Percentiles rank a stretch among this genome's conserved stretches.
Conservation (phyloP, 2,329 filamentous ascomycete genomes). For the Colletotrichum graminicola region DNA sequence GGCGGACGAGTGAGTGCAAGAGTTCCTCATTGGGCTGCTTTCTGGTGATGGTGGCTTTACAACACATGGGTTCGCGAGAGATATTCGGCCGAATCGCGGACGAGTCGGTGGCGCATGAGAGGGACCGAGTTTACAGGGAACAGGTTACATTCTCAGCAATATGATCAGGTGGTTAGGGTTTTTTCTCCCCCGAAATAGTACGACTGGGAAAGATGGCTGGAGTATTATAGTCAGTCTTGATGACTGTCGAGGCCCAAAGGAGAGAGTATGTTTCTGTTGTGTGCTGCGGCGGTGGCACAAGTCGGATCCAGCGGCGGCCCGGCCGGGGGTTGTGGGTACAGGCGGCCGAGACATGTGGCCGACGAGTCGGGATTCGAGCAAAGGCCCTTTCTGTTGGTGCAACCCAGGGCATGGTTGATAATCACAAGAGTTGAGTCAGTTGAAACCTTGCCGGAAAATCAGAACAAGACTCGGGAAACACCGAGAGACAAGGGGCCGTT, state of each 20-base stretch:
- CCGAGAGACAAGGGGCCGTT: not conserved
- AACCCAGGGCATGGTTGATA: too few relatives aligned
- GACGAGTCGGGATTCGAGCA: too few relatives aligned
- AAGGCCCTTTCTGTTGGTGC: too few relatives aligned
- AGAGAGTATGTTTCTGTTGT: not conserved
- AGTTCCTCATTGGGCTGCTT: too few relatives aligned
- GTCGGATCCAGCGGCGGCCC: not conserved
- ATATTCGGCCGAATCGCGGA: constrained; percentile 9
- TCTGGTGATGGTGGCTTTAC: not conserved
- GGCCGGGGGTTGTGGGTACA: constrained; percentile 3
- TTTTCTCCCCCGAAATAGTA: too few relatives aligned
- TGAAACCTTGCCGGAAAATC: not conserved
- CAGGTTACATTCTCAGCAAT: not conserved
- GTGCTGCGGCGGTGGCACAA: not conserved
- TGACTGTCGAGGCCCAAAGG: too few relatives aligned
- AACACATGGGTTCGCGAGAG: not conserved
- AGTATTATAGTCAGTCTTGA: too few relatives aligned
- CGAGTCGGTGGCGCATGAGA: not conserved
- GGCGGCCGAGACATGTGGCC: not conserved
- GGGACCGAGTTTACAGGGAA: not conserved
- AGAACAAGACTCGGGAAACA: constrained; percentile 15
- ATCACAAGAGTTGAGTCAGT: not conserved
- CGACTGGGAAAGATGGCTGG: too few relatives aligned
- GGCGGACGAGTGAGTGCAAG: not conserved
- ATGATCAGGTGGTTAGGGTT: too few relatives aligned